Base-by-base conservation (phyloP, 2,329 filamentous ascomycete species). In the Chlorencoelia australis region DNA sequence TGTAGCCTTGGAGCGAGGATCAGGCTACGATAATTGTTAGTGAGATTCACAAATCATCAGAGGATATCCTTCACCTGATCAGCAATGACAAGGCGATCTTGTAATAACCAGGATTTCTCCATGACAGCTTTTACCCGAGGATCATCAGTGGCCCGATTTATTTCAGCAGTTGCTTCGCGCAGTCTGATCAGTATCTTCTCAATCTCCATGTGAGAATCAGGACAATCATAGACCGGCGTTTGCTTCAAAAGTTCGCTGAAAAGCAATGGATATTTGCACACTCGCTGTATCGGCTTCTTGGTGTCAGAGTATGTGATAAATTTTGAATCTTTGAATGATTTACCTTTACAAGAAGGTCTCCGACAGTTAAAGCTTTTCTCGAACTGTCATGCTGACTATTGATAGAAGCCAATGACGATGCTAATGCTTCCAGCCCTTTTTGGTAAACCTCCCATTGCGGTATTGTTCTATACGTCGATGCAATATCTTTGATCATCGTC, bases 331-430 rank as follows among this genome's bases (percentile, higher is more conserved):
- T 2, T 29, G 8, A 2, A 30, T 17, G 25, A 6, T 15, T 33
- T 33, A 85, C 87, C 73, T 96, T 96, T 48, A 95, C 87, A 37
- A 96, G 68, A 4, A 96, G 68, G 59, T 96, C 91, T 32, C 79
- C 75, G 45, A 95, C 74, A 2, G 82, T 87, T 46, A 94, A 64
- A 2, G 85, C 82, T 53, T 86, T 93, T 51, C 73, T 84, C 19
- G 71, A 68, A 37, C 75, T 69, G 11, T 74, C 68, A 20, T 69
- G 66, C 35, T 74, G 69, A 40, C 68, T 74, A 40, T 80, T 79
- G n/a, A 74, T 67, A 0, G 87, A 80, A 11, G 75, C 72, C 16
- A 94, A 60, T 1, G 83, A 80, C 35, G 79, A 79, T 5, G 84
- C 84, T 24, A 96, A 61, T 9, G 81, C 75, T 58, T 96, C 89